These are phyloP conservation scores for Yarrowia yakushimensis DNA, from an alignment of 805 yeast species.

Conservation along the genomic window DNA sequence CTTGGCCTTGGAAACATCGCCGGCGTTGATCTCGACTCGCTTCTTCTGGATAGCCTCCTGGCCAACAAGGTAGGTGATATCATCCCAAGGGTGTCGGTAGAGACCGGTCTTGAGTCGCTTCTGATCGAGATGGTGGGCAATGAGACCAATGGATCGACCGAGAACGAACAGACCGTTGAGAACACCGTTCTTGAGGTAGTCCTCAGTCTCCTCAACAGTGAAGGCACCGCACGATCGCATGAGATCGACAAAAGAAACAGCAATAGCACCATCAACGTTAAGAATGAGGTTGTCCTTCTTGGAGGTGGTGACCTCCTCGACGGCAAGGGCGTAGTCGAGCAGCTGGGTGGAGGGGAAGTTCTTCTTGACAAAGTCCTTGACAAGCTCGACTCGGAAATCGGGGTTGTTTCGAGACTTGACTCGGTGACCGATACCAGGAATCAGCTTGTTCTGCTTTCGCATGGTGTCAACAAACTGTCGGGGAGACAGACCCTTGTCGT, in stretches of 20 bases:
- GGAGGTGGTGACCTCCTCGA: conserved; percentile 48
- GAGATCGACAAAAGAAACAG: conserved; percentile 45
- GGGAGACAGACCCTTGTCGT: conserved; percentile 45
- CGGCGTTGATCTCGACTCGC: conserved; percentile 41
- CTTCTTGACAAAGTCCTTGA: conserved; percentile 45
- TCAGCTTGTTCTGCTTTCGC: conserved; percentile 48
- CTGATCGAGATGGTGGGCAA: conserved; percentile 48
- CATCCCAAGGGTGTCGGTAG: conserved; percentile 50
- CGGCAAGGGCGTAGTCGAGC: conserved; percentile 47
- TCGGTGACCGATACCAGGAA: conserved; percentile 48
- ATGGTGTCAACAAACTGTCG: conserved; percentile 46
- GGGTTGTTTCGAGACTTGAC: conserved; percentile 49
- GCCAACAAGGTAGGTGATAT: conserved; percentile 44
- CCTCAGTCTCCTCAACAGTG: conserved; percentile 45
- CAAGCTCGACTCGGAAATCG: conserved; percentile 48
- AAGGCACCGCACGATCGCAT: conserved; percentile 46
- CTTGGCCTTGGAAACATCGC: conserved; percentile 35
- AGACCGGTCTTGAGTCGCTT: conserved; percentile 47
- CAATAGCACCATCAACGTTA: conserved; percentile 48
- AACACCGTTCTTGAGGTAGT: conserved; percentile 46
- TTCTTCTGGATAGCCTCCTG: conserved; percentile 39
- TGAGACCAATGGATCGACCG: conserved; percentile 47
- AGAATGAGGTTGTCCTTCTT: conserved; percentile 47
- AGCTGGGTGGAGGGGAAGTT: conserved; percentile 44
- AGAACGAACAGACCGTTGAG: conserved; percentile 46